Evolutionary conservation across 306 rosid species (phyloP), one percentile per base, ranked within the genome.

Genomic region (Vachellia pachyceras): DNA sequence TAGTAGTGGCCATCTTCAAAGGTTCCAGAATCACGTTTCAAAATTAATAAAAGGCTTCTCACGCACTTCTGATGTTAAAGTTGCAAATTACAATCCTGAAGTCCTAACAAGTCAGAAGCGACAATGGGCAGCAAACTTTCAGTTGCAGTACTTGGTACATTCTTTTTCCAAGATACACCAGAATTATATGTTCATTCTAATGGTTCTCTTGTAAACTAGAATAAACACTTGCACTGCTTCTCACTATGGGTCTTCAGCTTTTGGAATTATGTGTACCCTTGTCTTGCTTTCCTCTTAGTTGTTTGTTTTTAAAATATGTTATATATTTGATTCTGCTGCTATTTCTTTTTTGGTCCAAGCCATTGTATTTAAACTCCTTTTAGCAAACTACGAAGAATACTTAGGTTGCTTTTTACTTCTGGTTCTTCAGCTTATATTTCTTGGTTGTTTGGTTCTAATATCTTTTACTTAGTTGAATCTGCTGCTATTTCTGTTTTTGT

Each of bases 51-150:
- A 96, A 82, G 99, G 98, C 5, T 87, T 91, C 78, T 88, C 98
- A 66, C 86, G 81, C 76, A 85, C 97, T 78, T 79, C 92, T 67
- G 93, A 90, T 69, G 97, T 85, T 73, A 88, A 90, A 79, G 60
- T 76, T 69, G 72, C 86, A 72, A 89, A 83, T 63, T 96, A 96
- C 81, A 96, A 96, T 84, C 99, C 99, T 2, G 99, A 96, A 86
- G 85, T 93, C 84, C 81, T 96, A 84, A 96, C 99, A 37, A 90
- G 94, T 75, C 98, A 84, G 86, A 96, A 96, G 90, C 97, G 99
- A 40, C 99, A 92, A 85, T 96, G 99, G 99, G 97, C 92, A 76
- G 83, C 90, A 20, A 92, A 81, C 87, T 89, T 90, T 89, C 98
- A 93, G 87, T 82, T 94, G 81, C 97, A 94, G 80, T 82, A 93